These are phyloP conservation scores for Erysimum pusillum DNA, from an alignment of 441 rosid genomes.

Conservation along the genomic window DNA sequence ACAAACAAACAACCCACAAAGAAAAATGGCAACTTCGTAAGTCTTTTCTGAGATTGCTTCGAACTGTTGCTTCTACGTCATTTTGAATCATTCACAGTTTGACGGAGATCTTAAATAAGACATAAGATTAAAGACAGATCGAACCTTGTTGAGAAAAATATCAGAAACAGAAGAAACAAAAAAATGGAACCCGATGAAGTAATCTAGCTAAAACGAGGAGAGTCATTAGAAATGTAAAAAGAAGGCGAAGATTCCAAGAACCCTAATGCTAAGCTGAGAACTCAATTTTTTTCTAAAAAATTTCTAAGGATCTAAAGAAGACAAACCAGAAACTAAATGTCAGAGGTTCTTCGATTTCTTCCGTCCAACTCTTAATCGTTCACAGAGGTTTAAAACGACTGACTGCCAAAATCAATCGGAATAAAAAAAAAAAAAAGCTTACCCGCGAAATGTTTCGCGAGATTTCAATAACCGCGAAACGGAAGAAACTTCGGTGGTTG, in stretches of 20 bases:
- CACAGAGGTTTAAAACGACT: no score
- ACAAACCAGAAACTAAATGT: background rate
- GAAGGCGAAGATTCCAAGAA: background rate
- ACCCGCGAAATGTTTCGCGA: conserved; percentile 34
- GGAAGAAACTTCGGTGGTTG: conserved; percentile 23
- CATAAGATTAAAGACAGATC: conserved; percentile 9
- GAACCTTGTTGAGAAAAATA: background rate
- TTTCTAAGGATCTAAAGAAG: background rate
- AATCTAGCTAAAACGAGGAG: conserved; percentile 30
- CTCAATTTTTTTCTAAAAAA: conserved; percentile 1
- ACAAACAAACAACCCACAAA: conserved; percentile 30
- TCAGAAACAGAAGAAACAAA: background rate
- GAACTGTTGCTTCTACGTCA: background rate
- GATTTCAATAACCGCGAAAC: conserved; percentile 41
- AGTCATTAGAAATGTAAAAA: no score
- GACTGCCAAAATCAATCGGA: no score
- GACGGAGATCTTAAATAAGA: conserved; percentile 26
- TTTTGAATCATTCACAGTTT: background rate
- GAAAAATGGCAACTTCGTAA: conserved; percentile 22
- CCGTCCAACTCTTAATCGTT: no score
- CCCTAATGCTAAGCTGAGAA: conserved; percentile 22
- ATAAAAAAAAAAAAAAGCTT: no score
- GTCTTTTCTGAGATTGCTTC: conserved; percentile 1
- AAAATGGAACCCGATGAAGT: background rate
- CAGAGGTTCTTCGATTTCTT: no score